Evolutionary conservation across 2,329 filamentous ascomycete species (phyloP), one percentile per base, ranked within the genome.

Genomic region (Macrophomina phaseolina): DNA sequence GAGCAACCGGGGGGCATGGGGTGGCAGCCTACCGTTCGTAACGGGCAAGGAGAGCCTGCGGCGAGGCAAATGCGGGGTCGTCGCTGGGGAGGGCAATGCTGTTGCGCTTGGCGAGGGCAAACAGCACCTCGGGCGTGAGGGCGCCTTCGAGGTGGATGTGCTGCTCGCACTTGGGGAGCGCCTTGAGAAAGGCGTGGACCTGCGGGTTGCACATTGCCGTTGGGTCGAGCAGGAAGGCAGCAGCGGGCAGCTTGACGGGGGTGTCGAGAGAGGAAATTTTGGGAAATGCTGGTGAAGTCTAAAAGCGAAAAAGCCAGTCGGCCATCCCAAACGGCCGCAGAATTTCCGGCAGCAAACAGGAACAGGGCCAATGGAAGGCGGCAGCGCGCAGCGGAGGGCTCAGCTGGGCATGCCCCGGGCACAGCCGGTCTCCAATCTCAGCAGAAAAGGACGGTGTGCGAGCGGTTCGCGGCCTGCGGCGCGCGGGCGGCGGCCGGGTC

Each of bases 131-230:
- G 1, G 91, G 90, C 48, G 89, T 88, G 45, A 94, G 84, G 12
- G 90, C 89, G 65, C 91, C 91, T 78, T 94, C 91, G 40, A 94
- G 84, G 75, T 94, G 91, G 64, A 94, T 86, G 79, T 94, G 91
- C 74, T 93, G 91, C 77, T 94, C 91, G 79, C 89, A 91, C 82
- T 94, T 94, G 69, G 91, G 91, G 36, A 94, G 85, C 38, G 84
- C 84, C 62, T 81, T 78, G 45, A 93, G 83, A 75, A 92, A 88
- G 49, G 81, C 76, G 78, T 89, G 87, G 62, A 87, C 77, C 14
- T 79, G 72, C 42, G 81, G 79, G 72, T 85, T 80, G 77, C 87
- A 89, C 86, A 89, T 90, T n/a, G 2, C 34, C 5, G 51, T 32
- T 12, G 36, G 51, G 2, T 8, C 7, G 36, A 38, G 34, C 36